Evolutionary conservation across 2,329 filamentous ascomycete species (phyloP).

Genomic region (Gaeumannomyces tritici): DNA sequence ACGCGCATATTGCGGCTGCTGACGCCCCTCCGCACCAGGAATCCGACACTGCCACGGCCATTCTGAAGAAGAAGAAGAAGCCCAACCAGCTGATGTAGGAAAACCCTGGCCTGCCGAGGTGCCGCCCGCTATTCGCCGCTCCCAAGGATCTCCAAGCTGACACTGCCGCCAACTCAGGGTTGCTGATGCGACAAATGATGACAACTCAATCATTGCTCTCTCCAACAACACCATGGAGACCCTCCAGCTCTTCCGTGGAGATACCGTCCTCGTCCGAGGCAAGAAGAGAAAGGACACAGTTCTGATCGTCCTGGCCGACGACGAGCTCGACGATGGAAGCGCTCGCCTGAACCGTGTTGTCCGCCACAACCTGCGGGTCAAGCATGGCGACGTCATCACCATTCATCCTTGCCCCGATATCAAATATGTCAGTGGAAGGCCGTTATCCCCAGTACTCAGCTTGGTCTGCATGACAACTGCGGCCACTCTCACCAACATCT

Average conservation of each 20-base stretch:
- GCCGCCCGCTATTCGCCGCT: background rate
- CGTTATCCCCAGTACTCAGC: background rate
- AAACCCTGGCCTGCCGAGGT: background rate
- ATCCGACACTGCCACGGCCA: conserved; percentile 88
- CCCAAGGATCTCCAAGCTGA: background rate
- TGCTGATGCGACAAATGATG: conserved; percentile 97
- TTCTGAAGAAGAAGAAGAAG: conserved; percentile 99
- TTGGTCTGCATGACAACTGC: background rate
- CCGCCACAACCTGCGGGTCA: conserved; percentile 94
- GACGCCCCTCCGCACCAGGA: conserved; percentile 44
- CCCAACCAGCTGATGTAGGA: conserved; percentile 93
- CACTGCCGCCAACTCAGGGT: conserved; percentile 48
- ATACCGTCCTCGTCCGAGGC: conserved; percentile 95
- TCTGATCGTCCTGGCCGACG: conserved; percentile 92
- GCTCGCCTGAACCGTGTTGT: conserved; percentile 98
- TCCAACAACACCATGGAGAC: conserved; percentile 99
- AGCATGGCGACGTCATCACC: conserved; percentile 96
- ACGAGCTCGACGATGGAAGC: conserved; percentile 94
- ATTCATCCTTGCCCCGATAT: conserved; percentile 98
- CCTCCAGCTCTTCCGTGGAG: conserved; percentile 95
- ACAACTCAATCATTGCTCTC: conserved; percentile 97
- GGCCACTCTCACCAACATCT: background rate
- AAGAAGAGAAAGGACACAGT: conserved; percentile 99
- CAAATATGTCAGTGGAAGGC: conserved; percentile 81
- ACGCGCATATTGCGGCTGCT: conserved; percentile 4